Base-by-base conservation (phyloP, 1,284 basidiomycete species). In the Trichosporon sp. region DNA sequence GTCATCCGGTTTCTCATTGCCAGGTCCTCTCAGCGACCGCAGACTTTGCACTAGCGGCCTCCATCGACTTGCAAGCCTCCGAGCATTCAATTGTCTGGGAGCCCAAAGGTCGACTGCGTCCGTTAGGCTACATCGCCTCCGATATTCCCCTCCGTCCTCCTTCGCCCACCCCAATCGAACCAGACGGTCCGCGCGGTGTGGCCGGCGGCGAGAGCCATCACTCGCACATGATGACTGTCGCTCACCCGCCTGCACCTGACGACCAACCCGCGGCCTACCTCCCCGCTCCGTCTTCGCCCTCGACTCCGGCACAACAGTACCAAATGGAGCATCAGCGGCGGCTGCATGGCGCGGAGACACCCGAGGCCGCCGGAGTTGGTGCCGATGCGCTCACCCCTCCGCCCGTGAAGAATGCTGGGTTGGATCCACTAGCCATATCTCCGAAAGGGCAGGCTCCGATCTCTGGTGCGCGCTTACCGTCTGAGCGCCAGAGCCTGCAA, bases 221-320 rank as follows among this genome's bases (percentile, higher is more conserved):
- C 31, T 63, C 32, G 59, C 59, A 8, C 59, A 63, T n/a, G 59
- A 63, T 63, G 59, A 37, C 59, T n/a, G 21, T 63, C 59, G 59
- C 31, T 63, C 59, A 63, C 59, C 59, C 59, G 59, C 59, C 59
- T 35, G 31, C 59, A 35, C 31, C 59, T 35, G 31, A 63, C 32
- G 59, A 63, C 32, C 59, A 32, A 16, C 32, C 31, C 32, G 32
- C 31, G 59, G 31, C 32, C 32, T 35, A n/a, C 31, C 26, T 26
- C 26, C 26, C 26, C 26, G 26, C 26, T 26, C 26, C 26, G 26
- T 63, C 31, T 31, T 35, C 59, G 16, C 16, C 59, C 32, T n/a
- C 59, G 35, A 63, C 31, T n/a, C 32, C 14, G 16, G 59, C 59
- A 14, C 59, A 35, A 16, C 59, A 63, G 59, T 35, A 35, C 32